Percentiles rank a stretch among this genome's conserved stretches.
These are phyloP conservation scores for Chamaecyparis obtusa DNA, from an alignment of 75 land plant species.

Conservation along the genomic window DNA sequence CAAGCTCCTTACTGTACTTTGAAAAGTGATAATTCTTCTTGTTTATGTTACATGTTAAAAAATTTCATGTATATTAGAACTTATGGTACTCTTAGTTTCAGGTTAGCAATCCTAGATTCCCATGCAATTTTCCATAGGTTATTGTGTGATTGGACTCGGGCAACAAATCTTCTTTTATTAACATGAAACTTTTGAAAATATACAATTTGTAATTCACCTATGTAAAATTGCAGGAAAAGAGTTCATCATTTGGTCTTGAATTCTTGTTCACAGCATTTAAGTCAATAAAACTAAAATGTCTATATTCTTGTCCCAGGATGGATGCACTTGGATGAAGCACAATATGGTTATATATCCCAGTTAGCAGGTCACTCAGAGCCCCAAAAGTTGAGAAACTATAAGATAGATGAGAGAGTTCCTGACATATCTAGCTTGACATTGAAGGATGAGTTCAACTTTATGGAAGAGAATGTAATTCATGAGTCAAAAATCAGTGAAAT, in stretches of 20 bases:
- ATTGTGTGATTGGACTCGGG: neutral
- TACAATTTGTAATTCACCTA: neutral
- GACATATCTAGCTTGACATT: neutral
- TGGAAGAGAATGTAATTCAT: slow-evolving; percentile 64
- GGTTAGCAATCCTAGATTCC: neutral
- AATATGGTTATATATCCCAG: slow-evolving; percentile 54
- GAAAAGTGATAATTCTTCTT: neutral
- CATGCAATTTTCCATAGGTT: neutral
- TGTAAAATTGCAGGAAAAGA: neutral
- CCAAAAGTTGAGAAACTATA: neutral
- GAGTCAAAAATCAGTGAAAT: slow-evolving; percentile 93
- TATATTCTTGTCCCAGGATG: slow-evolving; percentile 54
- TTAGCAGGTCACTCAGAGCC: slow-evolving; percentile 23
- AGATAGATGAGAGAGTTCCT: neutral
- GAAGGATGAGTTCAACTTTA: slow-evolving; percentile 14
- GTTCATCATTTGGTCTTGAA: neutral
- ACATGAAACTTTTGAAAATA: neutral
- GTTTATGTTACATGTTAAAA: neutral
- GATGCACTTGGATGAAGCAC: slow-evolving; percentile 72
- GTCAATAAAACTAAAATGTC: slow-evolving; percentile 2
- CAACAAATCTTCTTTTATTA: neutral
- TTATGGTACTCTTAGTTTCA: neutral
- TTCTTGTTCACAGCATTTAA: neutral
- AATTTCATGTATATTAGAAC: neutral
- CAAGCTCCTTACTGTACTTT: neutral